phyloP scores from a whole-genome alignment of 1,284 basidiomycete genomes.

The Garcileccinum viscosum region DNA sequence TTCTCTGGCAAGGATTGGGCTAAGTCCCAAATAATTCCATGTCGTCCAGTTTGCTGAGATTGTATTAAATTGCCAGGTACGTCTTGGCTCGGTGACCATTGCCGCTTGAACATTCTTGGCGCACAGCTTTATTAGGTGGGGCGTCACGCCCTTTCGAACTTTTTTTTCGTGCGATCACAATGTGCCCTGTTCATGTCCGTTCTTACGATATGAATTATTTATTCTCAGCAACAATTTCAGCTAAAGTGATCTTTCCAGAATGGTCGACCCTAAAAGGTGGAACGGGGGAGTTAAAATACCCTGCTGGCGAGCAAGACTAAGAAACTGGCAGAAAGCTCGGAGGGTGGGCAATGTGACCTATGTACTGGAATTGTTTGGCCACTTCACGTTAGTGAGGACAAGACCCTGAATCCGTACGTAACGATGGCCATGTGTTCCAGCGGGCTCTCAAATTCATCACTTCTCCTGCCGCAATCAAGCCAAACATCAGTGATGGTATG shows the following conservation, averaged over 20 bases:
- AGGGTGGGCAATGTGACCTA: neutral
- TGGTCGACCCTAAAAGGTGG: too few relatives aligned
- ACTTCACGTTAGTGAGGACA: neutral
- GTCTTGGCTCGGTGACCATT: neutral
- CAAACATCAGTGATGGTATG: neutral
- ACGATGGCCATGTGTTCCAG: neutral
- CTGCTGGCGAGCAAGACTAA: neutral
- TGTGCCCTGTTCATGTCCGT: too few relatives aligned
- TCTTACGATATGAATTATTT: too few relatives aligned
- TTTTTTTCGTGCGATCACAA: too few relatives aligned
- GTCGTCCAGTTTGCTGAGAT: neutral
- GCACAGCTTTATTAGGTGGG: too few relatives aligned
- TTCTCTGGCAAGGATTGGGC: neutral
- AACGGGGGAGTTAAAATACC: neutral
- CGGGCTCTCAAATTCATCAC: neutral
- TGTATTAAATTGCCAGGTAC: neutral
- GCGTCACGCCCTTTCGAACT: too few relatives aligned
- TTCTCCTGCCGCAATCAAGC: too few relatives aligned
- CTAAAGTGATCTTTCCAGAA: too few relatives aligned
- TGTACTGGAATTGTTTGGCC: neutral
- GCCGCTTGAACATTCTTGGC: too few relatives aligned
- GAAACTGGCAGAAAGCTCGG: neutral
- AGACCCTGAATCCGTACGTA: neutral
- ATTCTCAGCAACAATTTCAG: too few relatives aligned
- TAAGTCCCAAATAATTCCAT: neutral